Base-by-base conservation (phyloP, 2,329 filamentous ascomycete genomes). In the Hypoxylon sp. region DNA sequence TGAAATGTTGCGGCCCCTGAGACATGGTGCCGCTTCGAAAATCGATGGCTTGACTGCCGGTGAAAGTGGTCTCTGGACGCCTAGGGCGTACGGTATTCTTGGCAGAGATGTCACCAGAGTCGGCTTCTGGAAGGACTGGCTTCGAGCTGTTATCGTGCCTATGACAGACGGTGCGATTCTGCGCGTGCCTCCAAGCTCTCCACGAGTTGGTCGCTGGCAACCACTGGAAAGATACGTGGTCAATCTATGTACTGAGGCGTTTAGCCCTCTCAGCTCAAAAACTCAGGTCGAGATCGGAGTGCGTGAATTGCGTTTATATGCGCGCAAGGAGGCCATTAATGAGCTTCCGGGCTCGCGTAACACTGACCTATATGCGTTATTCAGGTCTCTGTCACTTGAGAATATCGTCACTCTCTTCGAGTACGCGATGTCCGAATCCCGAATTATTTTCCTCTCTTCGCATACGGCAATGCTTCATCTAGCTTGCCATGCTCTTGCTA, bases 111-210 rank as follows among this genome's bases (percentile, higher is more conserved):
- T 86, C 11, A 91, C 89, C 67, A 88, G 97, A 81, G 94, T 94
- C 71, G 89, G 90, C 32, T 98, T 99, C 81, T 99, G 95, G 94
- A 98, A 98, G 80, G 96, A 99, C 79, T 99, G 96, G 96, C 87
- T 99, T 52, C 92, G 93, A 80, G 94, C 95, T 6, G 88, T 98
- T 8, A 85, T 96, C n/a, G 93, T 97, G 21, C 96, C 96, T 29
- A 99, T 98, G 96, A 94, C 91, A 1, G 94, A 97, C 77, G 93
- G 95, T 19, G 89, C 87, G 13, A 86, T 99, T 31, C 82, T 96
- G 72, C 88, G 94, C 62, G 90, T 99, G 6, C 93, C 96, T 6
- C 86, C 93, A 8, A 97, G 92, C 80, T 98, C 95, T 4, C 94
- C 96, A 11, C 93, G 90, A 75, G 90, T 97, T 71, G 96, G 96